A percentile compares a stretch with the other conserved stretches of the same genome.
These are phyloP conservation scores for apple (Malus domestica) DNA, from an alignment of 306 rosid species.

Conservation along the genomic window DNA sequence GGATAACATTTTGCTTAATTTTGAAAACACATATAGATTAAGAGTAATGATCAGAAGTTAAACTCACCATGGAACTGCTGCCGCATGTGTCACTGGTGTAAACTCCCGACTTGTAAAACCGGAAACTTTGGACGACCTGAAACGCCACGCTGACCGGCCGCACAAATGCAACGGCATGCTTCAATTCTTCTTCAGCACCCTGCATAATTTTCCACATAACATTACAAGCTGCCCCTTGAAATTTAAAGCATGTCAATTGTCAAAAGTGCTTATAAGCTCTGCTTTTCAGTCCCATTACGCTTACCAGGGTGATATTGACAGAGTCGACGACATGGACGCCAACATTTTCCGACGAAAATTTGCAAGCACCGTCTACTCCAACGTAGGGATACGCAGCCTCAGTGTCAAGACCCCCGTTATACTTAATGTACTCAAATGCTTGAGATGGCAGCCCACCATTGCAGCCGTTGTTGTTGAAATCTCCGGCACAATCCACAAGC, in stretches of 20 bases:
- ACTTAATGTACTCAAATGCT: slow-evolving; percentile 89
- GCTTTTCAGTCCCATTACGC: neutral
- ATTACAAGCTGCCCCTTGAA: neutral
- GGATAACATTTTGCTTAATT: neutral
- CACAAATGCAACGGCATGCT: slow-evolving; percentile 79
- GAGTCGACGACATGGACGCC: slow-evolving; percentile 58
- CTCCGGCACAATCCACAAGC: slow-evolving; percentile 87
- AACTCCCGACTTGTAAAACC: slow-evolving; percentile 64
- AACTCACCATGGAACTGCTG: slow-evolving; percentile 56
- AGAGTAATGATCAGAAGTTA: slow-evolving; percentile 9
- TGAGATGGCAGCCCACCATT: slow-evolving; percentile 91
- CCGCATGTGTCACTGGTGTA: slow-evolving; percentile 72
- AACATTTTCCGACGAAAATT: slow-evolving; percentile 52
- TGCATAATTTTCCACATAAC: slow-evolving; percentile 15
- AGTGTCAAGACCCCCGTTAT: slow-evolving; percentile 85
- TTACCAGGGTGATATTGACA: slow-evolving; percentile 78
- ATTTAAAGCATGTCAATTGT: neutral
- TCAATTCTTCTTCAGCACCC: slow-evolving; percentile 90
- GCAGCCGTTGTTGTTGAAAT: slow-evolving; percentile 90
- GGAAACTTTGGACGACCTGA: slow-evolving; percentile 49
- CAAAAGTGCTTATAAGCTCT: neutral
- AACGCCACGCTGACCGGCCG: slow-evolving; percentile 95
- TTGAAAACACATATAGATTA: neutral
- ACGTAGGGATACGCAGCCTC: slow-evolving; percentile 86
- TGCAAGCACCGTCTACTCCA: slow-evolving; percentile 46